A percentile compares a stretch with the other conserved stretches of the same genome.
Conservation (phyloP, 139 green algal genomes). For the Volvox reticuliferus region DNA sequence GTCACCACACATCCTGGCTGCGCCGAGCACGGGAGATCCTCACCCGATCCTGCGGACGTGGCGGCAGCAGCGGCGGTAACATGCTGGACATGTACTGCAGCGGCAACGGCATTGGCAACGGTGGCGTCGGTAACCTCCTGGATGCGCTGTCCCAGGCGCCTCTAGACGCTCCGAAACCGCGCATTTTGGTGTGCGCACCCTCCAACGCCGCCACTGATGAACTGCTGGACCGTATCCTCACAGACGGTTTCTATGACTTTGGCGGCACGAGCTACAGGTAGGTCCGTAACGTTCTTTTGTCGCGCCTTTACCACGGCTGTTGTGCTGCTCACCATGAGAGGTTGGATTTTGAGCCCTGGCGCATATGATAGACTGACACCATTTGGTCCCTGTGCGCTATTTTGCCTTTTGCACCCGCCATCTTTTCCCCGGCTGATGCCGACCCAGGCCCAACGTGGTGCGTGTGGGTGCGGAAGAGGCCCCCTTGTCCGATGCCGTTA, state of each 20-base stretch:
- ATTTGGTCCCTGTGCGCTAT: neutral
- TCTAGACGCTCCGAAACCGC: conserved; percentile 63
- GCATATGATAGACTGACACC: too few relatives aligned
- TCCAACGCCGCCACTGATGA: conserved; percentile 97
- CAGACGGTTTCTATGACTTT: conserved; percentile 61
- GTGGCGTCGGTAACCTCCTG: neutral
- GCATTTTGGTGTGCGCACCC: conserved; percentile 95
- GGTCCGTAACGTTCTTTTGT: too few relatives aligned
- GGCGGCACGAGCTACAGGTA: conserved; percentile 49
- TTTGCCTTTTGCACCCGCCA: neutral
- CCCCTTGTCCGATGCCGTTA: conserved; percentile 60
- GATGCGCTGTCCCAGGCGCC: neutral
- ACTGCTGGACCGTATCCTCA: conserved; percentile 91
- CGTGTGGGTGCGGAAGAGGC: conserved; percentile 78
- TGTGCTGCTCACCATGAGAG: too few relatives aligned
- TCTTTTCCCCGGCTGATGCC: too few relatives aligned
- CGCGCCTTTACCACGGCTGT: too few relatives aligned
- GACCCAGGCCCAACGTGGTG: conserved; percentile 75
- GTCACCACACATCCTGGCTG: conserved; percentile 75
- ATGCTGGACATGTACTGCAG: conserved; percentile 15
- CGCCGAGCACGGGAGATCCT: conserved; percentile 21
- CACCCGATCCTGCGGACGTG: neutral
- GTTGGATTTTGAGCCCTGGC: too few relatives aligned
- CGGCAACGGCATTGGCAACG: neutral
- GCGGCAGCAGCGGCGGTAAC: neutral